phyloP scores from a whole-genome alignment of 805 yeast species.

The Candida pini region DNA sequence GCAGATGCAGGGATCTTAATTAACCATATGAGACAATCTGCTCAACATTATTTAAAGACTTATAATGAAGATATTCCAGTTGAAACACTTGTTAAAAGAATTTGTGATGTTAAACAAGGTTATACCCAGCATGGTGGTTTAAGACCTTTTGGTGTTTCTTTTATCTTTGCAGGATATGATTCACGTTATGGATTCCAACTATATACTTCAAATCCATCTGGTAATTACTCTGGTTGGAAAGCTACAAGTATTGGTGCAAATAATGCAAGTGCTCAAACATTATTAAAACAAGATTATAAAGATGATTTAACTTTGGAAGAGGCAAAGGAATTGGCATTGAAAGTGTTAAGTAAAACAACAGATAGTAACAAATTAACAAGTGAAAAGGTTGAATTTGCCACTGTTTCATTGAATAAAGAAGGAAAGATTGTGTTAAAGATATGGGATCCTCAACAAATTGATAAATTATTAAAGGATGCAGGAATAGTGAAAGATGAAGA shows the following conservation, averaged over 20 bases:
- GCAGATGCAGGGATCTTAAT: constrained; percentile 93
- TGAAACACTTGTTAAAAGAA: constrained; percentile 77
- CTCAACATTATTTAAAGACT: constrained; percentile 79
- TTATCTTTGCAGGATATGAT: constrained; percentile 93
- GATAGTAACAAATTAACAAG: constrained; percentile 80
- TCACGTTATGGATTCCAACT: constrained; percentile 85
- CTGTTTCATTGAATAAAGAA: constrained; percentile 45
- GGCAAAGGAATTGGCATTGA: constrained; percentile 83
- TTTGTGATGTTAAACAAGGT: constrained; percentile 94
- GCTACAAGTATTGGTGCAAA: constrained; percentile 97
- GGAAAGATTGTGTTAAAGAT: constrained; percentile 62
- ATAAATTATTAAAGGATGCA: constrained; percentile 59
- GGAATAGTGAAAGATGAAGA: constrained; percentile 63
- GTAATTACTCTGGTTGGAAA: constrained; percentile 97
- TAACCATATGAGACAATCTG: constrained; percentile 76
- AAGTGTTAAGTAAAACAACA: constrained; percentile 90
- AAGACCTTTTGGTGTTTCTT: constrained; percentile 97
- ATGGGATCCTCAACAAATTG: constrained; percentile 78
- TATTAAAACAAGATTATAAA: constrained; percentile 90
- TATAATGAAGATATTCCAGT: constrained; percentile 94
- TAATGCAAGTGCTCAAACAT: constrained; percentile 91
- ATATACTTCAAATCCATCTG: constrained; percentile 94
- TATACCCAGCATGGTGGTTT: constrained; percentile 98
- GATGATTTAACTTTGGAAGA: constrained; percentile 68
- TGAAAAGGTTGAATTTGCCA: constrained; percentile 91